Evolutionary conservation across 192 early-diverging fungal species (phyloP), one percentile per base, ranked within the genome.

Genomic region (Haplosporangium gracile): DNA sequence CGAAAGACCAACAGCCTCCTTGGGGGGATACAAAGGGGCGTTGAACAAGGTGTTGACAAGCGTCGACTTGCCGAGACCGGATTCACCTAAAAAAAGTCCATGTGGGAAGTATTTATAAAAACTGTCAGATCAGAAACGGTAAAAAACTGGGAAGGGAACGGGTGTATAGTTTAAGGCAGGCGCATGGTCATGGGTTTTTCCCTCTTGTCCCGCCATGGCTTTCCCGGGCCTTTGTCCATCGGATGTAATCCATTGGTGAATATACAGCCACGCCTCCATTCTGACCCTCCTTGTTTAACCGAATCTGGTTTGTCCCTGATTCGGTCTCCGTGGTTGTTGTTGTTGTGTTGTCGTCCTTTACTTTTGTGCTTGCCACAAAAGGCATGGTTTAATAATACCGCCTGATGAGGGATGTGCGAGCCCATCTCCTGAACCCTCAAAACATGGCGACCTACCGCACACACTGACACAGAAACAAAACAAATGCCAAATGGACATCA

Each of bases 1-100:
- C 74, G 92, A 90, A 68, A 92, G 93, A 74, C 92, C 92, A 47
- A 92, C 90, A 76, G 91, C 89, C 60, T 96, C 95, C 87, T 97
- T 96, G 78, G 94, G 91, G 43, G 97, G 94, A 89, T 97, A 96
- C 43, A 99, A 91, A 53, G 93, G 93, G 40, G 96, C 93, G 81
- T 97, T 96, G 87, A 99, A 99, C 69, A 99, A 87, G 40, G 98
- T 99, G 93, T 99, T 99, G 90, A 99, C 96, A 36, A 99, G 90
- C 22, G 98, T 99, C 24, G 96, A 97, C 93, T 99, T 99, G 75
- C 98, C 98, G 36, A 99, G 91, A 39, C 98, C 98, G 55, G 97
- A 96, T 83, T 97, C 96, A 63, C 98, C 95, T 96, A 82, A 39
- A 65, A 65, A 65, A 42, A 34, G 65, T n/a, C 85, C 45, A 53